Evolutionary conservation across 2,329 filamentous ascomycete genomes (phyloP), one percentile per base, ranked within the genome.

Genomic region (Fusarium albosuccineum): DNA sequence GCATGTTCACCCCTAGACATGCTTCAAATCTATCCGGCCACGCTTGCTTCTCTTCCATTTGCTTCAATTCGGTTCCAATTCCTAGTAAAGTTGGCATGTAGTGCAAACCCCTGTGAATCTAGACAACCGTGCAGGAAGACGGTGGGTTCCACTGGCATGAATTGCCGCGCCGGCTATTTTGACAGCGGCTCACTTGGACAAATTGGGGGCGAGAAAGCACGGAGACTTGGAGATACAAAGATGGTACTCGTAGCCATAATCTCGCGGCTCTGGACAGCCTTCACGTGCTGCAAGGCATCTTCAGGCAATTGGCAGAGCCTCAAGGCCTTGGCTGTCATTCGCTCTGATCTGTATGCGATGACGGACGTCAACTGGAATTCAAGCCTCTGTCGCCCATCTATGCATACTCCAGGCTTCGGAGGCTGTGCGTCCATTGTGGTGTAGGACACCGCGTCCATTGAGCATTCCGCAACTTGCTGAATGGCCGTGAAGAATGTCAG

Each of bases 241-340:
- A n/a, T 9, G 59, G 10, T 49, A 64, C 59, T 8, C n/a, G 3
- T n/a, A 5, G 17, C 30, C 33, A 10, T 63, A 16, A 27, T 52
- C 27, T 36, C 27, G 17, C 14, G 45, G 10, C 44, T n/a, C 8
- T 26, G 26, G n/a, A 27, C 27, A 16, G 44, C 41, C 59, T 45
- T 4, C 30, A 59, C 34, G 30, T 44, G 46, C 53, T 63, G 59
- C 53, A 63, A 63, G 53, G 60, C 57, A 49, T 59, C 27, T 10
- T 34, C 17, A 54, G 34, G 33, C 37, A 63, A 50, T 45, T 39
- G 11, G 22, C 30, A 54, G 16, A 30, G 37, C 37, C 11, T 16
- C 37, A 2, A 7, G n/a, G 6, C 16, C 2, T 46, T 22, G 11
- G 9, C 46, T 5, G 10, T 9, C 45, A 41, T 30, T 37, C 27